Percentiles rank a stretch among this genome's conserved stretches.
Evolutionary conservation across 345 rosid species (phyloP).

Genomic region (Hibiscus syriacus): DNA sequence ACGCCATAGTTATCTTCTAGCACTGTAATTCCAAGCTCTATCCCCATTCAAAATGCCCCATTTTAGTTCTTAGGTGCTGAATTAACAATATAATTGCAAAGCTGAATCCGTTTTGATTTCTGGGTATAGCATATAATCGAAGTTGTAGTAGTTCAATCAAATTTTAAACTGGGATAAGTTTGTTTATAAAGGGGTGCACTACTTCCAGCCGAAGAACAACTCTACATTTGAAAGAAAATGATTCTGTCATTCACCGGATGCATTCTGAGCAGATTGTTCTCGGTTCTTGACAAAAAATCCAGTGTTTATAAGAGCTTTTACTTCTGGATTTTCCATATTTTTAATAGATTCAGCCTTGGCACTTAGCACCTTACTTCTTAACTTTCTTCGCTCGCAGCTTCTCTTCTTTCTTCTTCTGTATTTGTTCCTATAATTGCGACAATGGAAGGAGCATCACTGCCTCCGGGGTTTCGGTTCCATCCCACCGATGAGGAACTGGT

Average conservation of each 20-base stretch:
- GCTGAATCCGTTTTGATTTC: conserved; percentile 12
- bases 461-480: conserved; percentile 86
- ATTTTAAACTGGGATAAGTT: conserved; percentile 7
- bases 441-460: conserved; percentile 66
- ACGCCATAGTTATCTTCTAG: too few relatives aligned
- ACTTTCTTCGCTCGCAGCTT: not conserved
- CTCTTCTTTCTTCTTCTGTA: not conserved
- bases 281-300: conserved; percentile 45
- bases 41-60: not conserved
- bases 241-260: conserved; percentile 46
- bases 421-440: not conserved
- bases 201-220: conserved; percentile 21
- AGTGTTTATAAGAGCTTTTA: conserved; percentile 50
- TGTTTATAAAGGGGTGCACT: conserved; percentile 8
- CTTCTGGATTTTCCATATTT: conserved; percentile 83
- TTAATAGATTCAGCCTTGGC: conserved; percentile 43
- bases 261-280: conserved; percentile 45
- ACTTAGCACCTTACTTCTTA: conserved; percentile 23
- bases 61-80: not conserved
- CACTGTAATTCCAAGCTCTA: not conserved
- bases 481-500: conserved; percentile 89
- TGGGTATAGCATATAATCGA: conserved; percentile 18
- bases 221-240: too few relatives aligned
- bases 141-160: not conserved
- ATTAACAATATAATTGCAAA: not conserved